Evolutionary conservation across 2,329 filamentous ascomycete species (phyloP), one percentile per base, ranked within the genome.

Genomic region (Pestalotiopsis sp.): DNA sequence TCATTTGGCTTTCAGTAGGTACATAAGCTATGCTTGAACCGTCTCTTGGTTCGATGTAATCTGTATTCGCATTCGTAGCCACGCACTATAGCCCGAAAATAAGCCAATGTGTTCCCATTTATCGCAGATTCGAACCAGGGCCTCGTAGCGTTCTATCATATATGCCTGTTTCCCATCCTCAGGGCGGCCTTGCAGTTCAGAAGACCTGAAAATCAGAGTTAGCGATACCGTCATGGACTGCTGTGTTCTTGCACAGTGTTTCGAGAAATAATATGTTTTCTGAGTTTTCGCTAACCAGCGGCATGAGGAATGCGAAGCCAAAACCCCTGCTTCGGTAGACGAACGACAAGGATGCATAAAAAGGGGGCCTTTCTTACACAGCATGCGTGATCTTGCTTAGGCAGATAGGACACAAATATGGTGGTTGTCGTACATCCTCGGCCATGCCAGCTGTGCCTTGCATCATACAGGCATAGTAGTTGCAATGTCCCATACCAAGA

Each of bases 401-500:
- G 71, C 89, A 90, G 0, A 91, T 81, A 0, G 86, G 87, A 71
- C 89, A 92, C 3, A 91, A 72, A 71, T 90, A 91, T 1, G 89
- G 88, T 27, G 90, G 89, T 73, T 91, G 89, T 57, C 89, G 79
- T 2, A 84, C 80, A 73, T 91, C 89, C 75, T 92, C 90, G 0
- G 77, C 80, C 52, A 90, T 80, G 1, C 83, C 81, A 0, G 85
- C 84, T 0, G 87, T 89, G 4, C 86, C 84, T 74, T 92, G 89
- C 89, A 91, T 90, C 2, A 84, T 81, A 71, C 89, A 92, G 0
- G 89, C 88, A 71, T 88, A 91, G 72, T 89, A 91, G 0, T 86
- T 79, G 74, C 91, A 93, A 74, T 93, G 91, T 7, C 78, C 90
- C 14, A 93, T 82, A 0, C 87, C 88, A 49, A 93, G 85, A 73